These are phyloP conservation scores for Podaxis sp. DNA, from an alignment of 768 basidiomycete species.

Conservation along the genomic window DNA sequence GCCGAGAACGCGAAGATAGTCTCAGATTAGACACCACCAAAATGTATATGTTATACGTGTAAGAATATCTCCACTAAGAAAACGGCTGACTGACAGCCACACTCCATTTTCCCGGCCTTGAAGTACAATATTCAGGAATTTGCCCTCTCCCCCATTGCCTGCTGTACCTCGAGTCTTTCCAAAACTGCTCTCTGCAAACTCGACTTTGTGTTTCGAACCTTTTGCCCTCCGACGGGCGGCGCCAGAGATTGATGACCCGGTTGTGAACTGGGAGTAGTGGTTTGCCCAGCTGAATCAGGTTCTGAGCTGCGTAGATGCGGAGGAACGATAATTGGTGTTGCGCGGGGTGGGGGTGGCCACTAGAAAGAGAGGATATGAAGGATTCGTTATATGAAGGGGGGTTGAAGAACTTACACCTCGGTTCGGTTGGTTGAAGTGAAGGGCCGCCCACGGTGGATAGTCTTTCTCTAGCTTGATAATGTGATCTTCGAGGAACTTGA, in stretches of 20 bases:
- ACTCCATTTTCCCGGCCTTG: too few relatives aligned
- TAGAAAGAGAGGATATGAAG: conserved; percentile 25
- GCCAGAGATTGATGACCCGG: conserved; percentile 1
- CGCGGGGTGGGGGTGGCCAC: conserved; percentile 85
- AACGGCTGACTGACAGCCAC: too few relatives aligned
- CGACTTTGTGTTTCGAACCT: conserved; percentile 47
- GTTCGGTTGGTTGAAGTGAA: conserved; percentile 86
- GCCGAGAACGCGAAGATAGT: too few relatives aligned
- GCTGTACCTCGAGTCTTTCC: conserved; percentile 73
- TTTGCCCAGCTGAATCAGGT: conserved; percentile 9
- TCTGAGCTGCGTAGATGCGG: conserved; percentile 47
- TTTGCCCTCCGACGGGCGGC: conserved; percentile 20
- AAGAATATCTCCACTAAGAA: too few relatives aligned
- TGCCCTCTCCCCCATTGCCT: conserved; percentile 54
- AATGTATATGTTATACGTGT: too few relatives aligned
- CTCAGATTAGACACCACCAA: too few relatives aligned
- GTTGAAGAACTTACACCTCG: conserved; percentile 60
- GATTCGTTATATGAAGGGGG: background rate
- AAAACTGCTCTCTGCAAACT: conserved; percentile 75
- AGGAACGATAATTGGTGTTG: conserved; percentile 78
- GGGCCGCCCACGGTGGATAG: conserved; percentile 84
- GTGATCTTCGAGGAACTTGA: conserved; percentile 76
- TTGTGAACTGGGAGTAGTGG: conserved; percentile 14
- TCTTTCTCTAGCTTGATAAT: conserved; percentile 76
- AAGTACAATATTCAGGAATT: too few relatives aligned